Percentiles rank a stretch among this genome's conserved stretches.
phyloP scores from a whole-genome alignment of 768 basidiomycete genomes.

The Boletus barrowsii region DNA sequence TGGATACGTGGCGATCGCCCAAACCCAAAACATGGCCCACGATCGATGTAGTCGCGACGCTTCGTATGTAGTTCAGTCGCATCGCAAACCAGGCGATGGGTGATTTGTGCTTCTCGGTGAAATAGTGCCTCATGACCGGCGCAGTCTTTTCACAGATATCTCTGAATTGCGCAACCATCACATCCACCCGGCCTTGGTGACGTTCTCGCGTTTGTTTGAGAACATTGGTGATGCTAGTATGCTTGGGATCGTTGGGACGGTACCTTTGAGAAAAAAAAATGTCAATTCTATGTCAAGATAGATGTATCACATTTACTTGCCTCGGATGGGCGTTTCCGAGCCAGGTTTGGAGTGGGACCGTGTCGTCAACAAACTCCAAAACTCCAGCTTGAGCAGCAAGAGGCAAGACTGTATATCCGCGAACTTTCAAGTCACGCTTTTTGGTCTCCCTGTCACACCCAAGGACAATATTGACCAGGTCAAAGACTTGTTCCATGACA shows the following conservation, averaged over 20 bases:
- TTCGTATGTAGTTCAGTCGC: constrained; percentile 86
- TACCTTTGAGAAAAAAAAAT: constrained; percentile 46
- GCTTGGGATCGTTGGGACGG: constrained; percentile 51
- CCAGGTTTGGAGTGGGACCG: constrained; percentile 62
- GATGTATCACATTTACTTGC: constrained; percentile 36
- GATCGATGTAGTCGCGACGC: constrained; percentile 91
- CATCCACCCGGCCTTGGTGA: constrained; percentile 28
- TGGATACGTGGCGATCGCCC: constrained; percentile 89
- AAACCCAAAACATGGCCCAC: constrained; percentile 91
- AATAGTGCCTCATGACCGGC: constrained; percentile 93
- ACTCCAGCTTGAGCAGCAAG: constrained; percentile 78
- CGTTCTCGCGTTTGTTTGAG: constrained; percentile 35
- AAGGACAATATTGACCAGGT: constrained; percentile 79
- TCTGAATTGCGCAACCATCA: constrained; percentile 34
- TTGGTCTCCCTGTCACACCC: constrained; percentile 70
- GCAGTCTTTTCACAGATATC: constrained; percentile 48
- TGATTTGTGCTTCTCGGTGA: constrained; percentile 83
- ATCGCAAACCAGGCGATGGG: constrained; percentile 92
- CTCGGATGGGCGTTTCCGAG: constrained; percentile 56
- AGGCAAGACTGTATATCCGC: constrained; percentile 88
- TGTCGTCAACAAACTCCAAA: constrained; percentile 87
- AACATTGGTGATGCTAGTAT: constrained; percentile 27
- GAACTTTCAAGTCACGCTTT: constrained; percentile 66
- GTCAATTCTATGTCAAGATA: not conserved
- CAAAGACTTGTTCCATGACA: constrained; percentile 98